Evolutionary conservation across 2,329 filamentous ascomycete species (phyloP).

Genomic region (Penicillium sp.): DNA sequence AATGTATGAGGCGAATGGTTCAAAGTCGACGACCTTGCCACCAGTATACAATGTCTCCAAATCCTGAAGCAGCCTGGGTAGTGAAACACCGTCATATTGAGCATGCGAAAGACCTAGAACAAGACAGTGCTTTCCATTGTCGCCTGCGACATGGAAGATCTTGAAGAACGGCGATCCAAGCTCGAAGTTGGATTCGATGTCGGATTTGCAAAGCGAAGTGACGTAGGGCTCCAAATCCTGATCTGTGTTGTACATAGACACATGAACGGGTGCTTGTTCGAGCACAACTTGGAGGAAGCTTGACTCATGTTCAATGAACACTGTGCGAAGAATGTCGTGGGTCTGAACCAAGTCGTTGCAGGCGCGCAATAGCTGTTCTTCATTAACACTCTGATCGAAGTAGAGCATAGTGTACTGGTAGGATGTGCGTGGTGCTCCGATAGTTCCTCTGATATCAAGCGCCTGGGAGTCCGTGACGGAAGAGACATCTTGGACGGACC

Average conservation of each 20-base stretch:
- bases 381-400: slow-evolving; percentile 54
- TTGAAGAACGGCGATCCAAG: slow-evolving; percentile 61
- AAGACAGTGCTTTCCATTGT: slow-evolving; percentile 40
- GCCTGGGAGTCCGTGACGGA: slow-evolving; percentile 61
- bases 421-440: slow-evolving; percentile 61
- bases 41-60: slow-evolving; percentile 55
- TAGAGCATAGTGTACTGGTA: slow-evolving; percentile 65
- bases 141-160: slow-evolving; percentile 51
- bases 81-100: slow-evolving; percentile 67
- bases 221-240: slow-evolving; percentile 51
- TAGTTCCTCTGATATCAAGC: slow-evolving; percentile 61
- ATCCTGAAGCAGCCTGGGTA: slow-evolving; percentile 60
- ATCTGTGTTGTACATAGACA: slow-evolving; percentile 52
- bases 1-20: slow-evolving; percentile 48
- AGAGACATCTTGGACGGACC: slow-evolving; percentile 58
- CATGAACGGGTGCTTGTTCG: slow-evolving; percentile 48
- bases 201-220: slow-evolving; percentile 52
- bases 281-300: slow-evolving; percentile 59
- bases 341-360: slow-evolving; percentile 52
- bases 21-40: slow-evolving; percentile 28
- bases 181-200: slow-evolving; percentile 56
- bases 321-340: slow-evolving; percentile 66
- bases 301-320: slow-evolving; percentile 58
- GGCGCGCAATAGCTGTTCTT: slow-evolving; percentile 44
- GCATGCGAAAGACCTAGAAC: slow-evolving; percentile 64